These are phyloP conservation scores for Agaricus sinodeliciosus DNA, from an alignment of 768 basidiomycete genomes.

Conservation along the genomic window DNA sequence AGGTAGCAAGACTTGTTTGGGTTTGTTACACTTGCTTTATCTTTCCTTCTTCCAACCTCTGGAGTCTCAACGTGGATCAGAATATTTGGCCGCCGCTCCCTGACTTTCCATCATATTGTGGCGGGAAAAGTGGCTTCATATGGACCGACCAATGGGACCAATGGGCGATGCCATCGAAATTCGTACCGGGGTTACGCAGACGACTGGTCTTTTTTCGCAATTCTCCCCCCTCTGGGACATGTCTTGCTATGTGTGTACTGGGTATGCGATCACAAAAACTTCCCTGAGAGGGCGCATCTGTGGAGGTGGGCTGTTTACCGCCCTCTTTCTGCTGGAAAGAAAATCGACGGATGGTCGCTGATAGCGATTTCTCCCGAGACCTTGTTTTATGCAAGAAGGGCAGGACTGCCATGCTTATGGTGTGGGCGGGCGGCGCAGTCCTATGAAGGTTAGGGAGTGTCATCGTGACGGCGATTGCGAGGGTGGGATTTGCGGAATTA, in stretches of 20 bases:
- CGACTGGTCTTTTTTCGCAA: not conserved
- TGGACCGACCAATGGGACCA: not conserved
- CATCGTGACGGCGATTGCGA: no score
- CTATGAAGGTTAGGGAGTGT: not conserved
- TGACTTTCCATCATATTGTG: not conserved
- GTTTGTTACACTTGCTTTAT: slow-evolving; percentile 2
- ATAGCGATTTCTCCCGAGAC: not conserved
- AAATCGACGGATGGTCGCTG: not conserved
- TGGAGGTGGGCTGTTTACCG: not conserved
- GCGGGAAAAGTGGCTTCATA: no score
- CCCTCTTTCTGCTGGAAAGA: not conserved
- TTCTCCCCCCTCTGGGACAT: not conserved
- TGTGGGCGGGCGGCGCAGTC: not conserved
- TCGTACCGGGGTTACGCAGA: not conserved
- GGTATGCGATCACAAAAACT: not conserved
- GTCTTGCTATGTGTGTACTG: not conserved
- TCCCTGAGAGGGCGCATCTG: not conserved
- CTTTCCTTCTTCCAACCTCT: not conserved
- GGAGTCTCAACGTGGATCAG: not conserved
- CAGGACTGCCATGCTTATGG: not conserved
- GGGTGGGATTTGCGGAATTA: no score
- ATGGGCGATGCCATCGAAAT: not conserved
- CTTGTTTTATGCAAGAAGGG: not conserved
- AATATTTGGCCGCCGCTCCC: not conserved
- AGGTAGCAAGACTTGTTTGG: slow-evolving; percentile 4